phyloP scores from a whole-genome alignment of 768 basidiomycete genomes.

The Brasilioporus rufonigricans region DNA sequence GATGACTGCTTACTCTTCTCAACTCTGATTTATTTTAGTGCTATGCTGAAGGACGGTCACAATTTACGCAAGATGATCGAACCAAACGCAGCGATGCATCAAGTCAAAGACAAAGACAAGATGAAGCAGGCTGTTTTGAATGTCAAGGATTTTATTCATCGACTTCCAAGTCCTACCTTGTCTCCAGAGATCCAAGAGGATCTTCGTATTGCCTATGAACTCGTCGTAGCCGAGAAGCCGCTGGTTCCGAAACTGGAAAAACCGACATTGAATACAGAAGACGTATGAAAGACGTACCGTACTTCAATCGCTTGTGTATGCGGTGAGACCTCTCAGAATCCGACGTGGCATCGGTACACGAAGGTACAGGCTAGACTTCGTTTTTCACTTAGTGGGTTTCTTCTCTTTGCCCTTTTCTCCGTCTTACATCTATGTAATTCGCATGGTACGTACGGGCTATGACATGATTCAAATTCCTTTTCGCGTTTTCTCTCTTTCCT shows the following conservation, averaged over 20 bases:
- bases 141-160: slow-evolving; percentile 28
- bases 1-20: background rate
- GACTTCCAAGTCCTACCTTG: slow-evolving; percentile 17
- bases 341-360: too few relatives aligned
- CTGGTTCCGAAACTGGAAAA: slow-evolving; percentile 8
- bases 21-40: slow-evolving; percentile 16
- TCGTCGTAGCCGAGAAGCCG: slow-evolving; percentile 22
- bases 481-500: too few relatives aligned
- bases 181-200: slow-evolving; percentile 23
- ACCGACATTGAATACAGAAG: slow-evolving; percentile 31
- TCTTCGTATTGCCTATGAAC: slow-evolving; percentile 31
- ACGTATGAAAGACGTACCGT: slow-evolving; percentile 9
- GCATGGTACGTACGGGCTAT: too few relatives aligned
- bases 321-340: background rate
- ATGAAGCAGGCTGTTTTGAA: slow-evolving; percentile 30
- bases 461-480: too few relatives aligned
- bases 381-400: too few relatives aligned
- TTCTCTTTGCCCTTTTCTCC: too few relatives aligned
- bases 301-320: slow-evolving; percentile 20
- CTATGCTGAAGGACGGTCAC: slow-evolving; percentile 25
- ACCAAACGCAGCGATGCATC: slow-evolving; percentile 32
- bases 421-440: too few relatives aligned
- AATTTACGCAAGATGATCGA: too few relatives aligned
- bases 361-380: too few relatives aligned
- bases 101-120: slow-evolving; percentile 14